These are phyloP conservation scores for Penicillium sp. DNA, from an alignment of 2,329 filamentous ascomycete genomes.

Conservation along the genomic window DNA sequence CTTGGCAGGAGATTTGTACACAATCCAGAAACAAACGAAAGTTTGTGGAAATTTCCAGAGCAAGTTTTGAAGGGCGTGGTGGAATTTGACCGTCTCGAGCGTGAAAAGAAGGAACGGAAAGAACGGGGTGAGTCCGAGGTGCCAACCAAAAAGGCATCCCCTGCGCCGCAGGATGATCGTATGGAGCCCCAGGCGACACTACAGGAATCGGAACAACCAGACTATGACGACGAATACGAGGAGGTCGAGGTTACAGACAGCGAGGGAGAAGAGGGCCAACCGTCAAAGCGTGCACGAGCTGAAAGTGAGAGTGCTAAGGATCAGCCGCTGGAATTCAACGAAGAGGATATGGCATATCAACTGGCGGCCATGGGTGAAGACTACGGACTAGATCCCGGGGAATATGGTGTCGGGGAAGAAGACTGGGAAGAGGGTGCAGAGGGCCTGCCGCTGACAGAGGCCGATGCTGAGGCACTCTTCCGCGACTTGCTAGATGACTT, in stretches of 20 bases:
- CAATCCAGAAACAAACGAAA: conserved; percentile 80
- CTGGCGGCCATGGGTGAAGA: conserved; percentile 83
- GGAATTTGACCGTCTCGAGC: conserved; percentile 69
- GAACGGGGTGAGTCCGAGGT: conserved; percentile 31
- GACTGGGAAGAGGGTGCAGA: conserved; percentile 69
- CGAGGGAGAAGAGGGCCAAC: conserved; percentile 51
- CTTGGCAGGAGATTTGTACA: conserved; percentile 86
- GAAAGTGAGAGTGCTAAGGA: conserved; percentile 51
- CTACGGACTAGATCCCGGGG: conserved; percentile 74
- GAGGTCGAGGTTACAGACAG: conserved; percentile 70
- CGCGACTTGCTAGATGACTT: conserved; percentile 82
- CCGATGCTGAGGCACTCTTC: conserved; percentile 76
- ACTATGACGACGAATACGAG: conserved; percentile 71
- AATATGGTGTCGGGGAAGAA: conserved; percentile 62
- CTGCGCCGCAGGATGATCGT: conserved; percentile 10
- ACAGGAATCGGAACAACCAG: conserved; percentile 42
- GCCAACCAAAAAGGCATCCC: conserved; percentile 16
- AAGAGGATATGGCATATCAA: conserved; percentile 92
- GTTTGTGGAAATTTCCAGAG: conserved; percentile 91
- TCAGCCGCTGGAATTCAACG: conserved; percentile 73
- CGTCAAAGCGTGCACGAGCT: conserved; percentile 51
- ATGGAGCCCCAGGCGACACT: conserved; percentile 26
- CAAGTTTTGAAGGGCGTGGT: conserved; percentile 73
- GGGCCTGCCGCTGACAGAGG: conserved; percentile 67
- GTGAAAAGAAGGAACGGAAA: conserved; percentile 63